Evolutionary conservation across 2,329 filamentous ascomycete species (phyloP).

Genomic region (Lasiodiplodia theobromae): DNA sequence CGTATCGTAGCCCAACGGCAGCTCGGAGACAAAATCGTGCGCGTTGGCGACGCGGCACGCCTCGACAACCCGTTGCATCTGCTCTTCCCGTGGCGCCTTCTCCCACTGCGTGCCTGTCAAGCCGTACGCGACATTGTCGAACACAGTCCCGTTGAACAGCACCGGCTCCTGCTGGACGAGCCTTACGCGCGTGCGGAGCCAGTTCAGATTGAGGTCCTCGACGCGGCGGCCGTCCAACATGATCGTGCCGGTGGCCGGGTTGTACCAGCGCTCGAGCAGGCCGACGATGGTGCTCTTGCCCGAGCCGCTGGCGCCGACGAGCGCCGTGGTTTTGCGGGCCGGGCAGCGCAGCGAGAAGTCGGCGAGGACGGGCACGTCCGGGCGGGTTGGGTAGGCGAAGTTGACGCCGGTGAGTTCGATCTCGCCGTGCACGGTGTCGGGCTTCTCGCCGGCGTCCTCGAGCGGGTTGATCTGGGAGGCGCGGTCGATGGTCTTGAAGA

Average conservation of each 20-base stretch:
- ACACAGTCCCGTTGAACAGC: constrained; percentile 88
- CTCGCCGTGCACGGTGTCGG: constrained; percentile 37
- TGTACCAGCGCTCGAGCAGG: constrained; percentile 91
- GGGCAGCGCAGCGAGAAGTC: constrained; percentile 80
- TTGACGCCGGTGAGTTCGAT: constrained; percentile 84
- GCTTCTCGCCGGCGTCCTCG: constrained; percentile 36
- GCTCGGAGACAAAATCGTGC: constrained; percentile 82
- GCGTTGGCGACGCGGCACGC: constrained; percentile 95
- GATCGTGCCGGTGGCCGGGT: constrained; percentile 81
- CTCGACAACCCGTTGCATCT: constrained; percentile 71
- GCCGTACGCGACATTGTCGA: constrained; percentile 87
- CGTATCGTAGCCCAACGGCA: constrained; percentile 91
- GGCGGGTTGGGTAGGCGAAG: constrained; percentile 93
- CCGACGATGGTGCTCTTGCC: constrained; percentile 96
- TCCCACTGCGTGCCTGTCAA: constrained; percentile 56
- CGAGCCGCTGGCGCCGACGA: constrained; percentile 92
- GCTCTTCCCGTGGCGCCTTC: constrained; percentile 11
- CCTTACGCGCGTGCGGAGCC: constrained; percentile 91
- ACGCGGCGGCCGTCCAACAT: constrained; percentile 82
- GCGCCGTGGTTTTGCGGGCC: constrained; percentile 88
- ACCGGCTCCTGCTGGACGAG: constrained; percentile 93
- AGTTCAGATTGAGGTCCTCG: constrained; percentile 80
- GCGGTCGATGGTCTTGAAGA: constrained; percentile 38
- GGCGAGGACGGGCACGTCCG: constrained; percentile 88
- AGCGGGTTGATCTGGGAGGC: constrained; percentile 22